Percentiles rank a stretch among this genome's conserved stretches.
These are phyloP conservation scores for Guadua angustifolia DNA, from an alignment of 176 grass and related monocot species.

Conservation along the genomic window DNA sequence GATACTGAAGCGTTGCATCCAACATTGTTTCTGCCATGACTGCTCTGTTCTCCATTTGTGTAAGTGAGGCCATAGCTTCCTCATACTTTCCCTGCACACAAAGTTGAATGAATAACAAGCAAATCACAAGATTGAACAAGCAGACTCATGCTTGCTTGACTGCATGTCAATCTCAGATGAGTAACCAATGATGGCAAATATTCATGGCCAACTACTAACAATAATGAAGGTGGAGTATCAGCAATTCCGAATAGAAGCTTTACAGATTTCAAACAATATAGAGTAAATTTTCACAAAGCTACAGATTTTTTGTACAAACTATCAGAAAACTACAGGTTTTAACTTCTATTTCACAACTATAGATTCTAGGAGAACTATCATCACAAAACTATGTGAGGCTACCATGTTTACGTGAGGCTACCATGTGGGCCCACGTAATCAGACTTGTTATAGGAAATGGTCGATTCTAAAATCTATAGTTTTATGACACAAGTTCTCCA, in stretches of 20 bases:
- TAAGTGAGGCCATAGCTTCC: slow-evolving; percentile 63
- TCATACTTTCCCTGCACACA: slow-evolving; percentile 86
- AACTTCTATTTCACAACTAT: too few species aligned
- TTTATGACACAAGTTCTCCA: too few species aligned
- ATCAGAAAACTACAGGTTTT: too few species aligned
- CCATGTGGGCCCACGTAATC: too few species aligned
- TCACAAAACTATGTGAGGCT: too few species aligned
- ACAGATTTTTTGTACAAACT: too few species aligned
- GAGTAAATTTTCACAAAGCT: too few species aligned
- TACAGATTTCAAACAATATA: slow-evolving; percentile 22
- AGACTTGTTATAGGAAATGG: too few species aligned
- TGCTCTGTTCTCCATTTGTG: slow-evolving; percentile 87
- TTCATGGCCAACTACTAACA: slow-evolving; percentile 23
- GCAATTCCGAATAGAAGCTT: slow-evolving; percentile 9
- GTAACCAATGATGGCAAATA: neutral
- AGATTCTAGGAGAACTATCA: too few species aligned
- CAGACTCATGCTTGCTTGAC: slow-evolving; percentile 32
- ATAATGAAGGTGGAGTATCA: slow-evolving; percentile 31
- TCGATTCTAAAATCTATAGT: too few species aligned
- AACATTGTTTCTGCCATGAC: slow-evolving; percentile 99
- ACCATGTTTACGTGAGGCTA: too few species aligned
- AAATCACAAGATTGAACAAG: slow-evolving; percentile 24
- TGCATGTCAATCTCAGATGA: slow-evolving; percentile 15
- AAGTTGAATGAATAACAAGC: slow-evolving; percentile 38
- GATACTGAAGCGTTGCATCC: slow-evolving; percentile 96